phyloP scores from a whole-genome alignment of 1,139 yeast genomes.

The Debaryomyces sp. region DNA sequence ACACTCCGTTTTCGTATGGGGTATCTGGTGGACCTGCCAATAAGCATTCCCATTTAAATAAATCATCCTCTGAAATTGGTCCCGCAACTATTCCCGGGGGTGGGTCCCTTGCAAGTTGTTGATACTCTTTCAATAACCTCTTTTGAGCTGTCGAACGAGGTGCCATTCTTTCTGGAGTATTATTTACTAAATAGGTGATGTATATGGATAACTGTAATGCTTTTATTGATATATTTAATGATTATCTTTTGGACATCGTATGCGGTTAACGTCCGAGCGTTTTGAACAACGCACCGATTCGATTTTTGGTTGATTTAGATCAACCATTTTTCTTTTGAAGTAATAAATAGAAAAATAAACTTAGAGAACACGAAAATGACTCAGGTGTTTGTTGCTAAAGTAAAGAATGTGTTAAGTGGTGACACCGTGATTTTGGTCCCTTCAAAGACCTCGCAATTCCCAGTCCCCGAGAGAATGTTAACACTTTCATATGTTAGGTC shows the following conservation, averaged over 20 bases:
- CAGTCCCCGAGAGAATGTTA: constrained; percentile 60
- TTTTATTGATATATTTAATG: not conserved
- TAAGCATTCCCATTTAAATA: constrained; percentile 89
- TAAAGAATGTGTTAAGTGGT: constrained; percentile 71
- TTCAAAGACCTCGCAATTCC: constrained; percentile 43
- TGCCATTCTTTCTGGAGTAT: constrained; percentile 32
- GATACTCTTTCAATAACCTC: constrained; percentile 83
- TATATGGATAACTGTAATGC: not conserved
- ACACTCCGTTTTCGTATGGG: constrained; percentile 91
- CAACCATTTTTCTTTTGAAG: constrained; percentile 1
- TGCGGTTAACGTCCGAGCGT: constrained; percentile 3
- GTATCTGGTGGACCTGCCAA: constrained; percentile 94
- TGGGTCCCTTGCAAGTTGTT: constrained; percentile 80
- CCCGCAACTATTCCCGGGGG: constrained; percentile 97
- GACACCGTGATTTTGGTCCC: constrained; percentile 76
- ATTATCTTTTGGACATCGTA: not conserved
- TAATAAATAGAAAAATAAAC: not conserved
- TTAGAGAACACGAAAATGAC: constrained; percentile 9
- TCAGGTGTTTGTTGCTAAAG: constrained; percentile 51
- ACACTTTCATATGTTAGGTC: constrained; percentile 68
- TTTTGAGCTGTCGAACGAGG: constrained; percentile 76
- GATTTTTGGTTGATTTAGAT: not conserved
- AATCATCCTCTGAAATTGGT: constrained; percentile 78
- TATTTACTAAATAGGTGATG: not conserved
- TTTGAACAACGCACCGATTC: constrained; percentile 13